Percentiles rank a stretch among this genome's conserved stretches.
Evolutionary conservation across 2,329 filamentous ascomycete species (phyloP).

Genomic region (Xylariaceae sp.): DNA sequence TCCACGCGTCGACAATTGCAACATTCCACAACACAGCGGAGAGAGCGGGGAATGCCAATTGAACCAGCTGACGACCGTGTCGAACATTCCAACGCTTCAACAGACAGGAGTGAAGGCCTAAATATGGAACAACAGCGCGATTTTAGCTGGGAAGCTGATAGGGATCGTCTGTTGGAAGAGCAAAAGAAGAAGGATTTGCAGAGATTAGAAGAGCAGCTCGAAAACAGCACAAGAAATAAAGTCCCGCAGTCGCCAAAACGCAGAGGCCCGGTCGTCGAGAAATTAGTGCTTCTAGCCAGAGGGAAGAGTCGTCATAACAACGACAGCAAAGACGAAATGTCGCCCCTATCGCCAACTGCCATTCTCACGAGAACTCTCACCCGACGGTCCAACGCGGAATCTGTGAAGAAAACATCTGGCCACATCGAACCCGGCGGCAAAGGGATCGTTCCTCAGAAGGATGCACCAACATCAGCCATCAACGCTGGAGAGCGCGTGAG

Average conservation of each 20-base stretch:
- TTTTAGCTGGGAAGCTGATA: slow-evolving; percentile 43
- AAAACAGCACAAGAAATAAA: slow-evolving; percentile 30
- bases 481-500: slow-evolving; percentile 73
- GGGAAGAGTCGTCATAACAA: slow-evolving; percentile 34
- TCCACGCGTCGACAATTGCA: slow-evolving; percentile 23
- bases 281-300: slow-evolving; percentile 43
- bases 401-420: slow-evolving; percentile 19
- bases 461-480: slow-evolving; percentile 74
- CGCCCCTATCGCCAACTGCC: slow-evolving; percentile 29
- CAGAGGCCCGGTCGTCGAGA: slow-evolving; percentile 43
- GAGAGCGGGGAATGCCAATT: slow-evolving; percentile 8
- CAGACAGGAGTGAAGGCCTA: slow-evolving; percentile 22
- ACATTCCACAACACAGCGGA: slow-evolving; percentile 20
- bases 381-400: slow-evolving; percentile 18
- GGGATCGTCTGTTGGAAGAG: slow-evolving; percentile 44
- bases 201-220: slow-evolving; percentile 41
- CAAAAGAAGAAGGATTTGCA: slow-evolving; percentile 46
- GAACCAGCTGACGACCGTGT: slow-evolving; percentile 16
- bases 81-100: slow-evolving; percentile 11
- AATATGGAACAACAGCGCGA: slow-evolving; percentile 21
- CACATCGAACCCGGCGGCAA: slow-evolving; percentile 42
- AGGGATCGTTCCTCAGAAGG: slow-evolving; percentile 50
- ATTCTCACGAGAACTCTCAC: slow-evolving; percentile 32
- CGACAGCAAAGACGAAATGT: slow-evolving; percentile 35
- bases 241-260: slow-evolving; percentile 26